Percentiles rank a stretch among this genome's conserved stretches.
Conservation (phyloP, 305 asterid species). For the Salvia sclarea region DNA sequence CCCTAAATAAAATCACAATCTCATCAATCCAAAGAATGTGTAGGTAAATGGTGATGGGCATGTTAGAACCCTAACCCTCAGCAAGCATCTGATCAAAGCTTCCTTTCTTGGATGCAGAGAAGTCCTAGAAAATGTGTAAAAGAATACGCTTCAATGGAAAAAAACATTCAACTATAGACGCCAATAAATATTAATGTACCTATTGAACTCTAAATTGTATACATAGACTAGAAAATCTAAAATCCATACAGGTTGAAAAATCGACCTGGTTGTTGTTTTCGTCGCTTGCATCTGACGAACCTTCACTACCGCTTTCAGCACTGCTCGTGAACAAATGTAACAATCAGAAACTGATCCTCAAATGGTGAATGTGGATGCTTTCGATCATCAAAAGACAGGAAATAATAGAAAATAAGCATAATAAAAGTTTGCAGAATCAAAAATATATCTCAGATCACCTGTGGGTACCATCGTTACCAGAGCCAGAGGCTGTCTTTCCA, state of each 20-base stretch:
- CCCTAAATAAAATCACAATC: conserved; percentile 43
- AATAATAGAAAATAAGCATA: neutral
- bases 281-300: conserved; percentile 83
- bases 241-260: conserved; percentile 7
- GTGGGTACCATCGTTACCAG: conserved; percentile 90
- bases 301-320: conserved; percentile 90
- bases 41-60: conserved; percentile 10
- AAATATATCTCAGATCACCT: conserved; percentile 46
- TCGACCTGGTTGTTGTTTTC: conserved; percentile 66
- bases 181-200: conserved; percentile 2
- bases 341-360: conserved; percentile 36
- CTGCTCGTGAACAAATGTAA: conserved; percentile 48
- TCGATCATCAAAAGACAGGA: neutral
- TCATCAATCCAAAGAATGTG: conserved; percentile 21
- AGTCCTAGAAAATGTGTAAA: conserved; percentile 48
- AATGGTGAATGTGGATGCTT: conserved; percentile 10
- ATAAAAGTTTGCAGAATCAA: conserved; percentile 4
- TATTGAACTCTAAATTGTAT: conserved; percentile 5
- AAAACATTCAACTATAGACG: neutral
- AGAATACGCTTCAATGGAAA: conserved; percentile 33
- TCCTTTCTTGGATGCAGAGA: conserved; percentile 70
- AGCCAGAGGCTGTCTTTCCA: conserved; percentile 74
- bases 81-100: conserved; percentile 97
- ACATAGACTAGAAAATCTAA: conserved; percentile 12
- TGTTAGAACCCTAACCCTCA: conserved; percentile 58